Base-by-base conservation (phyloP, 1,284 basidiomycete genomes). In the Ceratobasidium sp. region DNA sequence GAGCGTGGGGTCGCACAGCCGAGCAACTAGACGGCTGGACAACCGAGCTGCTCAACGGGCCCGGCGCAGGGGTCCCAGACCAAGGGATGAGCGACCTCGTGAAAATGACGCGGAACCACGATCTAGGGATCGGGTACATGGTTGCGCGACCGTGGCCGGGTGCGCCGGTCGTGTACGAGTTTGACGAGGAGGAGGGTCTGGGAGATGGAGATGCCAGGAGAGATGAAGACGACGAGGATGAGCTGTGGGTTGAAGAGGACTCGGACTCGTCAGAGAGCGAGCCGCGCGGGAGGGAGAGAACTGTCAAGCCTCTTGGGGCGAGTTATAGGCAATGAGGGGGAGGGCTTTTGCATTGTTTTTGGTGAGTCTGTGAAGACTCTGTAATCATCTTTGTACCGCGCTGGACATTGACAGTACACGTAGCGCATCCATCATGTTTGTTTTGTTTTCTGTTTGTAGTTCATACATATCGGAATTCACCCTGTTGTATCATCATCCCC, bases 21-120 rank as follows among this genome's bases (percentile, higher is more conserved):
- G 87, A 90, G 64, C 90, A 92, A 77, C 87, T 93, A 69, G 88
- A 89, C 76, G 88, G 90, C 37, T 79, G 81, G 54, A 86, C 89
- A 0, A 92, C 91, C 89, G 84, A 84, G 22, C 79, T 88, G 31
- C 83, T 93, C 13, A 89, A 91, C 73, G 81, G 79, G 1, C 80
- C 84, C 0, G 82, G 81, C 0, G 80, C 81, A 37, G 81, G 82
- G 39, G 65, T 77, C 22, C 81, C 86, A 3, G 86, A 88, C 73
- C 81, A 84, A 54, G 85, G 85, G 3, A 83, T 93, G 27, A 84
- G 88, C n/a, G 85, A 92, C 84, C 81, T 92, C 9, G 85, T 93
- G 56, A 88, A 87, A 79, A 92, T 93, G 91, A 90, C 91, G 37
- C 84, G 92, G 59, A 82, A 91, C 63, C 85, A 88, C 74, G 91